Percentiles rank a stretch among this genome's conserved stretches.
Conservation (phyloP, 2,329 filamentous ascomycete genomes). For the Clarireedia hainanense region DNA sequence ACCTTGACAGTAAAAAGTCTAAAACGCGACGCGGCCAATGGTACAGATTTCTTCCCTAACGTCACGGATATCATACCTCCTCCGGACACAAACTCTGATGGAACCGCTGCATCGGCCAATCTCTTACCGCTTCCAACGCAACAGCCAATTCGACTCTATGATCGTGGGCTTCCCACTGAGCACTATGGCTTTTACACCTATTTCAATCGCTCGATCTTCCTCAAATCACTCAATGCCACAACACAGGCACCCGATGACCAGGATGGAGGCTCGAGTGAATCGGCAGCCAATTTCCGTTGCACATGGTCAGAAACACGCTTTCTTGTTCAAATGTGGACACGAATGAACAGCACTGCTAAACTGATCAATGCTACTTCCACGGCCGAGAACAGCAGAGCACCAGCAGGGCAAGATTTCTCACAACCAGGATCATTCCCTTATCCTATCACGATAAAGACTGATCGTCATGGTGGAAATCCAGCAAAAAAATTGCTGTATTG, state of each 20-base stretch:
- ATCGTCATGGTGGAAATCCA: conserved; percentile 53
- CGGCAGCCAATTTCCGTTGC: conserved; percentile 46
- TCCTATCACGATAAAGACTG: conserved; percentile 51
- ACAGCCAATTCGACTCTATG: conserved; percentile 79
- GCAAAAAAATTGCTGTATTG: conserved; percentile 46
- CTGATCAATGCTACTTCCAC: conserved; percentile 31
- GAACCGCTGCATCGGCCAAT: conserved; percentile 62
- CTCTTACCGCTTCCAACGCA: conserved; percentile 62
- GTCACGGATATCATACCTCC: conserved; percentile 51
- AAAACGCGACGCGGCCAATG: conserved; percentile 13
- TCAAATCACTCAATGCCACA: conserved; percentile 36
- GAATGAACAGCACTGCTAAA: conserved; percentile 36
- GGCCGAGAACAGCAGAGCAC: conserved; percentile 5
- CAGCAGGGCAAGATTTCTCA: conserved; percentile 24
- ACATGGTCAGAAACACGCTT: conserved; percentile 55
- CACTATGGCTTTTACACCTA: conserved; percentile 94
- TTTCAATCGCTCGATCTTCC: conserved; percentile 80
- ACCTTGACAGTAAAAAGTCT: conserved; percentile 23
- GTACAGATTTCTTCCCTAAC: conserved; percentile 29
- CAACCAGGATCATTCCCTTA: conserved; percentile 55
- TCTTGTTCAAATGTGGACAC: conserved; percentile 60
- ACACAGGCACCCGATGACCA: conserved; percentile 37
- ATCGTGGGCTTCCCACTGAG: conserved; percentile 71
- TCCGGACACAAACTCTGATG: conserved; percentile 56
- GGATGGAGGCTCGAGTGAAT: conserved; percentile 45